Conservation (phyloP, 176 grass and related monocot genomes). For the Olyra latifolia region DNA sequence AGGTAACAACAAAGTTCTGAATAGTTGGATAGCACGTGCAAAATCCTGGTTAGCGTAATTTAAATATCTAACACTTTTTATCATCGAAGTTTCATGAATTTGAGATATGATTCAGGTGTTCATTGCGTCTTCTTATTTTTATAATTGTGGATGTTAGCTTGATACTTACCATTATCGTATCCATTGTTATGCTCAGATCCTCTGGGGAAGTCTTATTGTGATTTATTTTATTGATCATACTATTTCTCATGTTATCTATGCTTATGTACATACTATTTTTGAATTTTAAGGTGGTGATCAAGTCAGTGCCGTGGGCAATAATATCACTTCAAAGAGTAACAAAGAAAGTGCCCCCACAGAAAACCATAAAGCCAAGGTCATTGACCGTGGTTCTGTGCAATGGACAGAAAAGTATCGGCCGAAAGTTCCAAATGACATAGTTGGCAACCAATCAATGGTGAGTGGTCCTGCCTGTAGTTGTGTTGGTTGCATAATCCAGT, state of each 20-base stretch:
- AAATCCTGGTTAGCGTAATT: not conserved
- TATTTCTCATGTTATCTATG: constrained; percentile 26
- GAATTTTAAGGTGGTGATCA: constrained; percentile 59
- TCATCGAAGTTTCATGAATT: not conserved
- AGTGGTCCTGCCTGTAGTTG: constrained; percentile 33
- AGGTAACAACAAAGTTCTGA: constrained; percentile 44
- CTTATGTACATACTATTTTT: constrained; percentile 24
- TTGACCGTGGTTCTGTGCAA: constrained; percentile 68
- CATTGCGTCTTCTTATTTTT: not conserved
- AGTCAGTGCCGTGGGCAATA: constrained; percentile 44
- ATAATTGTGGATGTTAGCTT: constrained; percentile 26
- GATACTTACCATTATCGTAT: constrained; percentile 15
- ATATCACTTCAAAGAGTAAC: constrained; percentile 49
- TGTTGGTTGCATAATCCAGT: constrained; percentile 32
- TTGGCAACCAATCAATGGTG: constrained; percentile 95
- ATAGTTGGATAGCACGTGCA: constrained; percentile 14
- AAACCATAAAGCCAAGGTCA: constrained; percentile 53
- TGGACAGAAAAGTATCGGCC: constrained; percentile 97
- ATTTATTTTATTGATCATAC: constrained; percentile 14
- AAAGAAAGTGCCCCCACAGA: constrained; percentile 45
- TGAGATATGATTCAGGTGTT: constrained; percentile 25
- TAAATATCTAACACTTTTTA: not conserved
- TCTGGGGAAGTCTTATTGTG: not conserved
- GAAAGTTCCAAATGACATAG: constrained; percentile 93
- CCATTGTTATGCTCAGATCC: constrained; percentile 6